A percentile compares a stretch with the other conserved stretches of the same genome.
These are phyloP conservation scores for Xylaria polymorpha DNA, from an alignment of 2,329 filamentous ascomycete genomes.

Conservation along the genomic window DNA sequence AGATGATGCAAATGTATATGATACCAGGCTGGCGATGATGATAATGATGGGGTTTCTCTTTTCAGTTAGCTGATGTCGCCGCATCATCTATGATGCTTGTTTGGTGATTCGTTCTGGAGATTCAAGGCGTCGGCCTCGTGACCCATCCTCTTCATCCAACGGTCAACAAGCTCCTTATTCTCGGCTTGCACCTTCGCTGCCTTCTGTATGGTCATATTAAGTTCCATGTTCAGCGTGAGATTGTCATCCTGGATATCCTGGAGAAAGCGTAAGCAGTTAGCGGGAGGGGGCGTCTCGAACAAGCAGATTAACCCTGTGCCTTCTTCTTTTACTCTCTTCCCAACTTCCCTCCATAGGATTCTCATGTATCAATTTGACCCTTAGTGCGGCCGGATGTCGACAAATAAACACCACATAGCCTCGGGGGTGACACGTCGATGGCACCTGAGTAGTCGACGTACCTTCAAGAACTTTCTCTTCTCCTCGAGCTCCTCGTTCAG, in stretches of 20 bases:
- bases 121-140: slow-evolving; percentile 92
- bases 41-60: slow-evolving; percentile 24
- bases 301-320: neutral
- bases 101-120: slow-evolving; percentile 63
- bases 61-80: slow-evolving; percentile 24
- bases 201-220: slow-evolving; percentile 85
- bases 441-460: slow-evolving; percentile 51
- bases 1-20: slow-evolving; percentile 41
- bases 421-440: slow-evolving; percentile 10
- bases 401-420: slow-evolving; percentile 12
- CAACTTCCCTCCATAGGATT: neutral
- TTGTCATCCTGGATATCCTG: slow-evolving; percentile 92
- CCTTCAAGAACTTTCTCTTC: slow-evolving; percentile 85
- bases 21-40: slow-evolving; percentile 41
- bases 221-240: slow-evolving; percentile 84
- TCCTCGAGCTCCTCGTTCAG: slow-evolving; percentile 85
- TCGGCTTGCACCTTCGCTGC: slow-evolving; percentile 79
- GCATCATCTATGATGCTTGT: slow-evolving; percentile 46
- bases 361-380: neutral
- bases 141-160: slow-evolving; percentile 91
- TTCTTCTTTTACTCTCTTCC: neutral
- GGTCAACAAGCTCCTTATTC: slow-evolving; percentile 87
- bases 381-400: neutral
- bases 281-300: neutral
- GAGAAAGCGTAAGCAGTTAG: slow-evolving; percentile 21